A percentile compares a stretch with the other conserved stretches of the same genome.
Conservation (phyloP, 108 stramenopile genomes). For the Nitzschia sp. region DNA sequence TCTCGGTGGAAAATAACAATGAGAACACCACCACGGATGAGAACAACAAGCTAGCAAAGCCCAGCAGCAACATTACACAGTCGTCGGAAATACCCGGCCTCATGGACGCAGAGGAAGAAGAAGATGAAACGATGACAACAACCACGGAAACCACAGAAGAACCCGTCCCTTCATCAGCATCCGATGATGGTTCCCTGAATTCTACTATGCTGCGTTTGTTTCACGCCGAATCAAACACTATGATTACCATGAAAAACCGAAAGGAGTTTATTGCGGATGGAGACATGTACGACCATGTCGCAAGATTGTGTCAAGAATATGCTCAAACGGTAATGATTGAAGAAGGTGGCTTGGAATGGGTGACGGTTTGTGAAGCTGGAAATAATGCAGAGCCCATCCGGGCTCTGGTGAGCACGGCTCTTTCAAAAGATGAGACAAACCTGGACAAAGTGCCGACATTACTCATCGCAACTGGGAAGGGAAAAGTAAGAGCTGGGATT, state of each 20-base stretch:
- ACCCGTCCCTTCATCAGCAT: not conserved
- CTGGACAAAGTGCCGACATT: slow-evolving; percentile 44
- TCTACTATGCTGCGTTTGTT: slow-evolving; percentile 55
- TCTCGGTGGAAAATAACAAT: not conserved
- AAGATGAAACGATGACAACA: not conserved
- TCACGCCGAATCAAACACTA: slow-evolving; percentile 49
- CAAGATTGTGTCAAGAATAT: slow-evolving; percentile 61
- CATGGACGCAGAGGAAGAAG: slow-evolving; percentile 4
- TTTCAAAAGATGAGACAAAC: slow-evolving; percentile 12
- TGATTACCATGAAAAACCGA: slow-evolving; percentile 63
- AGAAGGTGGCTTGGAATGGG: slow-evolving; percentile 65
- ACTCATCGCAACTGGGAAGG: slow-evolving; percentile 69
- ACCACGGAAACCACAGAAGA: not conserved
- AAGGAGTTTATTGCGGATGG: slow-evolving; percentile 70
- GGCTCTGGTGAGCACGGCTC: slow-evolving; percentile 50
- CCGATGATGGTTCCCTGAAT: not conserved
- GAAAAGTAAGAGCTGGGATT: slow-evolving; percentile 78
- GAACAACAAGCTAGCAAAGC: not conserved
- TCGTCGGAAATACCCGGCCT: not conserved
- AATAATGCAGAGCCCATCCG: slow-evolving; percentile 45
- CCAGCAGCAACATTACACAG: not conserved
- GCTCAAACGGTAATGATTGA: slow-evolving; percentile 67
- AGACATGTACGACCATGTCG: slow-evolving; percentile 67
- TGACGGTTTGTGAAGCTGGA: slow-evolving; percentile 42
- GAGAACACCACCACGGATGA: not conserved